A percentile compares a stretch with the other conserved stretches of the same genome.
phyloP scores from a whole-genome alignment of 331 rosid genomes.

The Saraca asoca region DNA sequence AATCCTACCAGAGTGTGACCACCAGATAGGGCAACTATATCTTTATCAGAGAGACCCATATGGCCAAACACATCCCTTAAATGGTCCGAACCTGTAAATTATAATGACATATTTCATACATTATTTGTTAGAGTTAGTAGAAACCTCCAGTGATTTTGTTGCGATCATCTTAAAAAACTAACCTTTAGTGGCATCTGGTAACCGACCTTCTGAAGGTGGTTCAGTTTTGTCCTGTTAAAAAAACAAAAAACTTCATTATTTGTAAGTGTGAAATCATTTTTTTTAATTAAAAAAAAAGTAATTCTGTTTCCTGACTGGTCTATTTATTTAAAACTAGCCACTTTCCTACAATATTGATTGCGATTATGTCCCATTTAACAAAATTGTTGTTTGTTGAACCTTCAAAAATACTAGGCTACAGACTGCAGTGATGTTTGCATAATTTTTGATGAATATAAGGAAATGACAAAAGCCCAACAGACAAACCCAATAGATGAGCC shows the following conservation, averaged over 20 bases:
- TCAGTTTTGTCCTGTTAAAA: constrained; percentile 56
- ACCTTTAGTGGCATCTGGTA: constrained; percentile 66
- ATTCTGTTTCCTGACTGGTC: not conserved
- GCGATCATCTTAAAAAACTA: not conserved
- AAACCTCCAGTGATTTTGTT: not conserved
- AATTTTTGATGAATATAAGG: not conserved
- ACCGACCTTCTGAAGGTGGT: constrained; percentile 72
- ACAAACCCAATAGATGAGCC: no score
- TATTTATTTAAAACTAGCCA: not conserved
- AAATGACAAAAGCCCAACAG: no score
- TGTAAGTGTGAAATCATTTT: no score
- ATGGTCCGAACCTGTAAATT: constrained; percentile 54
- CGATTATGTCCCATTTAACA: not conserved
- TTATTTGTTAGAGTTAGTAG: not conserved
- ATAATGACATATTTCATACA: not conserved
- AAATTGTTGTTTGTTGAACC: not conserved
- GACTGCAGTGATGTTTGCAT: no score
- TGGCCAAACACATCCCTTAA: constrained; percentile 62
- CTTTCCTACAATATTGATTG: not conserved
- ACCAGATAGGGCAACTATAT: constrained; percentile 69
- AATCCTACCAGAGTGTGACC: constrained; percentile 70
- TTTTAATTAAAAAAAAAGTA: no score
- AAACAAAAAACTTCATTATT: not conserved
- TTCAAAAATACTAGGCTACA: not conserved
- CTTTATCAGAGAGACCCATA: constrained; percentile 68